These are phyloP conservation scores for Podosphaera fusca DNA, from an alignment of 2,329 filamentous ascomycete genomes.

Conservation along the genomic window DNA sequence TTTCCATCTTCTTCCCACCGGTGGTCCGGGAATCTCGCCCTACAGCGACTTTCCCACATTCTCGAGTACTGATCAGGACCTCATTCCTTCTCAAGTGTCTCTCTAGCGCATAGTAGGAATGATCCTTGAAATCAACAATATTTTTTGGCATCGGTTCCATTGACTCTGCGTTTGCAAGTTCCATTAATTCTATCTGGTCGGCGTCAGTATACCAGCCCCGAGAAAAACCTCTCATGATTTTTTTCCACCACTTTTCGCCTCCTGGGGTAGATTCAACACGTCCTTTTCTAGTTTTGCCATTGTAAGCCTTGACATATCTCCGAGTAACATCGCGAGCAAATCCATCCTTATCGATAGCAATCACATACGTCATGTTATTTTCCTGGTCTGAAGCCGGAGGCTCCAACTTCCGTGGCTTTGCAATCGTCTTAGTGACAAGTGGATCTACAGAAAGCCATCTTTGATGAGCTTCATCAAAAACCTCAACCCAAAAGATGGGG, in stretches of 20 bases:
- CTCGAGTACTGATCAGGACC: constrained; percentile 44
- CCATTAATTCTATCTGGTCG: constrained; percentile 65
- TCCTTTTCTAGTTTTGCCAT: constrained; percentile 63
- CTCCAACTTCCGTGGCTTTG: constrained; percentile 54
- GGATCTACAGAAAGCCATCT: constrained; percentile 85
- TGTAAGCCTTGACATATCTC: constrained; percentile 71
- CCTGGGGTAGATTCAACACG: constrained; percentile 45
- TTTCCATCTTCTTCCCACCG: constrained; percentile 32
- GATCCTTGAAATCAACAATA: constrained; percentile 68
- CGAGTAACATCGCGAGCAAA: constrained; percentile 65
- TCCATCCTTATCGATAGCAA: constrained; percentile 66
- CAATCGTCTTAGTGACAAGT: constrained; percentile 57
- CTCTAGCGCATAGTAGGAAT: constrained; percentile 65
- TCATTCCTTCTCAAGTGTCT: constrained; percentile 67
- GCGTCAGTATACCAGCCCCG: constrained; percentile 30
- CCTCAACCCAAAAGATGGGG: constrained; percentile 87
- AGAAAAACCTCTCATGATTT: constrained; percentile 25
- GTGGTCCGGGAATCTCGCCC: constrained; percentile 25
- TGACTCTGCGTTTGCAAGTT: constrained; percentile 46
- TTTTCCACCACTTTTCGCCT: constrained; percentile 30
- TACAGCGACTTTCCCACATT: constrained; percentile 55
- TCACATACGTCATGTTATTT: constrained; percentile 61
- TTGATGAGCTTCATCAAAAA: constrained; percentile 63
- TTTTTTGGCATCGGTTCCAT: constrained; percentile 70
- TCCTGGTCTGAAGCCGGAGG: constrained; percentile 56